These are phyloP conservation scores for Chaetomium fimeti DNA, from an alignment of 495 filamentous ascomycete species.

Conservation along the genomic window DNA sequence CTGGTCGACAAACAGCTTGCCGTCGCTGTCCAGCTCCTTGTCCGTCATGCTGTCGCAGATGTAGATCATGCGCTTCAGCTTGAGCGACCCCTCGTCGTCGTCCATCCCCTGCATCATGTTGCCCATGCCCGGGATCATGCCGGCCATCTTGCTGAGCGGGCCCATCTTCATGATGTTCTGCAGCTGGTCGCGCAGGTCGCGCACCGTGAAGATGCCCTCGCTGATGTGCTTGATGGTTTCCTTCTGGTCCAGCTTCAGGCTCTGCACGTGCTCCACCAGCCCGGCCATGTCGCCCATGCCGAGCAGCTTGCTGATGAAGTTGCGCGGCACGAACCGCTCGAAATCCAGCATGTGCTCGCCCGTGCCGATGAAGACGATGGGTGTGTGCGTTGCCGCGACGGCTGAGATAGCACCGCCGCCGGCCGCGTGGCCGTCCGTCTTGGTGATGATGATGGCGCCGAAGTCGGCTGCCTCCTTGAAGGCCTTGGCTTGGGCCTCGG, in stretches of 20 bases:
- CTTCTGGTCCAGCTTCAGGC: constrained; percentile 94
- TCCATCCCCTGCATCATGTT: constrained; percentile 93
- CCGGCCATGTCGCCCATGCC: constrained; percentile 98
- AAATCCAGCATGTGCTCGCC: constrained; percentile 96
- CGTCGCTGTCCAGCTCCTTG: constrained; percentile 91
- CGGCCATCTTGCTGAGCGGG: constrained; percentile 92
- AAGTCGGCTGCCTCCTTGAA: constrained; percentile 99
- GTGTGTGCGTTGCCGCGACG: constrained; percentile 92
- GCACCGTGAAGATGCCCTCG: constrained; percentile 92
- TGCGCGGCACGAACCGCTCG: constrained; percentile 85
- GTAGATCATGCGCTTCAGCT: constrained; percentile 97
- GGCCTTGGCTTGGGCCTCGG: constrained; percentile 88
- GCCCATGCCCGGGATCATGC: constrained; percentile 95
- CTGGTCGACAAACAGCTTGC: constrained; percentile 88
- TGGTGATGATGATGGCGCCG: constrained; percentile 97
- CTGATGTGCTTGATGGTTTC: constrained; percentile 98
- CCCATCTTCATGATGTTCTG: constrained; percentile 99
- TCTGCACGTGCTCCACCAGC: constrained; percentile 94
- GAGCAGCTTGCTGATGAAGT: constrained; percentile 86
- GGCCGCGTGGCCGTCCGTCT: constrained; percentile 92
- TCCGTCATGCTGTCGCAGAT: constrained; percentile 98
- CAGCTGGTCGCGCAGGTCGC: constrained; percentile 92
- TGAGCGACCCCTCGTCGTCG: constrained; percentile 88
- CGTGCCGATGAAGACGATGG: constrained; percentile 96
- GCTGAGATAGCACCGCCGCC: constrained; percentile 98